phyloP scores from a whole-genome alignment of 2,329 filamentous ascomycete species.

The Paecilomyces dactylethromorphus region DNA sequence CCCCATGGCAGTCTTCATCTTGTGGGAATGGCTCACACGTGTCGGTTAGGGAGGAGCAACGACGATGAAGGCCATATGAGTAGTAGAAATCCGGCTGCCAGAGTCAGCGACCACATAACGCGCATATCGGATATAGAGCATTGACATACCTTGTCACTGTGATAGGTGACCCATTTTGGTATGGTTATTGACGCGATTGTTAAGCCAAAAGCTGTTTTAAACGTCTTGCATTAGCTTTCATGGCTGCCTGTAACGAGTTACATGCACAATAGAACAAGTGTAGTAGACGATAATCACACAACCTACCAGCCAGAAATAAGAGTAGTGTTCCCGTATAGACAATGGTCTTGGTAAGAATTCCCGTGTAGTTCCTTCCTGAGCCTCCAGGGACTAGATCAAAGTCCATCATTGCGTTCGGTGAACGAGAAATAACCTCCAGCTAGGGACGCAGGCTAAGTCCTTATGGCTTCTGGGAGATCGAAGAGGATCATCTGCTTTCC shows the following conservation, averaged over 20 bases:
- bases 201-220: constrained; percentile 33
- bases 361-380: constrained; percentile 39
- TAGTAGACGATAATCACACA: neutral
- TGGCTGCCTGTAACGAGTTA: neutral
- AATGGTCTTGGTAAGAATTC: constrained; percentile 43
- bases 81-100: constrained; percentile 51
- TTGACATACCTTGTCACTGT: constrained; percentile 34
- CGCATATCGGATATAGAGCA: neutral
- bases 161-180: constrained; percentile 43
- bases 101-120: neutral
- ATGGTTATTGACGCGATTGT: constrained; percentile 41
- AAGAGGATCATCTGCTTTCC: neutral
- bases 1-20: constrained; percentile 58
- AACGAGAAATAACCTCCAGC: neutral
- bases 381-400: constrained; percentile 38
- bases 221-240: neutral
- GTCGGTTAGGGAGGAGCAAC: constrained; percentile 65
- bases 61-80: constrained; percentile 70
- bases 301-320: constrained; percentile 38
- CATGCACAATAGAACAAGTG: neutral
- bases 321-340: constrained; percentile 40
- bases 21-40: constrained; percentile 55
- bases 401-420: constrained; percentile 25
- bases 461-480: neutral
- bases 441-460: neutral